A percentile compares a stretch with the other conserved stretches of the same genome.
These are phyloP conservation scores for Bruguiera parviflora DNA, from an alignment of 345 rosid genomes.

Conservation along the genomic window DNA sequence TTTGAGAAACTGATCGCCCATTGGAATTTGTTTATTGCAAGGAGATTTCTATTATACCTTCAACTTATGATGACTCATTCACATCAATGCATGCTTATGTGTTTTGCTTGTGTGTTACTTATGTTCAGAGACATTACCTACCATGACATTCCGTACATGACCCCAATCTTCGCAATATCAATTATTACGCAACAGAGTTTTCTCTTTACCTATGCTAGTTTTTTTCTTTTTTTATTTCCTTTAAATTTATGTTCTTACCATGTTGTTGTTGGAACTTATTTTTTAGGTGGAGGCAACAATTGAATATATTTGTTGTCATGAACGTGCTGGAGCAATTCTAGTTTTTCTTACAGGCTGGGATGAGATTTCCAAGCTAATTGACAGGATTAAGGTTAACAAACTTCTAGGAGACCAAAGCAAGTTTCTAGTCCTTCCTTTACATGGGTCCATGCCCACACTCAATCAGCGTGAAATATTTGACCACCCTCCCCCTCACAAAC, in stretches of 20 bases:
- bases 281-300: conserved; percentile 74
- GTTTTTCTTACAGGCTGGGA: conserved; percentile 98
- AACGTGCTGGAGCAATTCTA: conserved; percentile 88
- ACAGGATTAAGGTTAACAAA: conserved; percentile 63
- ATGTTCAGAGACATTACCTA: neutral
- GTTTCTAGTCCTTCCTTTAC: conserved; percentile 79
- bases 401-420: conserved; percentile 75
- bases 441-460: conserved; percentile 92
- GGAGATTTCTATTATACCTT: neutral
- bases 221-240: neutral
- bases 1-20: conserved; percentile 7
- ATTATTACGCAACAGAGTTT: conserved; percentile 1
- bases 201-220: neutral
- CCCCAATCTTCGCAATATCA: neutral
- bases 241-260: neutral
- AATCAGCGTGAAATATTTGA: conserved; percentile 92
- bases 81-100: neutral
- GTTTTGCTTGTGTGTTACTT: conserved; percentile 2
- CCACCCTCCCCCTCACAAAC: conserved; percentile 64
- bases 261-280: conserved; percentile 12
- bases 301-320: conserved; percentile 69
- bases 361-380: conserved; percentile 85
- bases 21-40: conserved; percentile 7
- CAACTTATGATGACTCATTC: neutral
- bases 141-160: neutral